These are phyloP conservation scores for Rhodotorula sp. DNA, from an alignment of 1,284 basidiomycete species.

Conservation along the genomic window DNA sequence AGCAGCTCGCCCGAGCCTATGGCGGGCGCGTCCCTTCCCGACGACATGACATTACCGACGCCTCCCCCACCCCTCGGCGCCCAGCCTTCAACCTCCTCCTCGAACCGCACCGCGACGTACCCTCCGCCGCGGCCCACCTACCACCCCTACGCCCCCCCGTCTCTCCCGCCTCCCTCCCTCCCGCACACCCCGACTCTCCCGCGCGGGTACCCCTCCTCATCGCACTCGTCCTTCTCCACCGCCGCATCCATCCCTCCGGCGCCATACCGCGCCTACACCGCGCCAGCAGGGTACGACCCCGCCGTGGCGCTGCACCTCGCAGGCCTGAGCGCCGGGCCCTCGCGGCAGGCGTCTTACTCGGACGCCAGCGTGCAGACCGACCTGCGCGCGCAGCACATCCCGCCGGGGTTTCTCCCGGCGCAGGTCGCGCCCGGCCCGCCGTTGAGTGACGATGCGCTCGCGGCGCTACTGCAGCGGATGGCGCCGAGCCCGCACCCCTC, in stretches of 20 bases:
- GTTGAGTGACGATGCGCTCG: neutral
- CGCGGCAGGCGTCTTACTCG: neutral
- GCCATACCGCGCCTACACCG: neutral
- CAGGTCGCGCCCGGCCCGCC: neutral
- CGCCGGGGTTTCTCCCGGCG: neutral
- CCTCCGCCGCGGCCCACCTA: neutral
- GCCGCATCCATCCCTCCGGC: neutral
- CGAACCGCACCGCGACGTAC: neutral
- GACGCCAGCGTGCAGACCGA: conserved; percentile 4
- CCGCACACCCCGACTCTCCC: neutral
- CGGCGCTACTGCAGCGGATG: neutral
- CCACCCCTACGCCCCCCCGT: neutral
- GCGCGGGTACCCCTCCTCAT: neutral
- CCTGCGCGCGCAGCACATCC: conserved; percentile 4
- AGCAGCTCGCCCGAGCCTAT: conserved; percentile 5
- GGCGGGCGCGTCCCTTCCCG: neutral
- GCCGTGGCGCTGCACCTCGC: neutral
- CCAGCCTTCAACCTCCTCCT: neutral
- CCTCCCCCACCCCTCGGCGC: neutral
- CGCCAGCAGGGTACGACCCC: neutral
- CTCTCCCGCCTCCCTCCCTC: neutral
- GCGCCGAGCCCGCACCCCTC: neutral
- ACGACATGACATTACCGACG: neutral
- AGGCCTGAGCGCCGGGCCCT: neutral
- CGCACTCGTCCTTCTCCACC: neutral